Base-by-base conservation (phyloP, 345 rosid genomes). In the Hibiscus mutabilis region DNA sequence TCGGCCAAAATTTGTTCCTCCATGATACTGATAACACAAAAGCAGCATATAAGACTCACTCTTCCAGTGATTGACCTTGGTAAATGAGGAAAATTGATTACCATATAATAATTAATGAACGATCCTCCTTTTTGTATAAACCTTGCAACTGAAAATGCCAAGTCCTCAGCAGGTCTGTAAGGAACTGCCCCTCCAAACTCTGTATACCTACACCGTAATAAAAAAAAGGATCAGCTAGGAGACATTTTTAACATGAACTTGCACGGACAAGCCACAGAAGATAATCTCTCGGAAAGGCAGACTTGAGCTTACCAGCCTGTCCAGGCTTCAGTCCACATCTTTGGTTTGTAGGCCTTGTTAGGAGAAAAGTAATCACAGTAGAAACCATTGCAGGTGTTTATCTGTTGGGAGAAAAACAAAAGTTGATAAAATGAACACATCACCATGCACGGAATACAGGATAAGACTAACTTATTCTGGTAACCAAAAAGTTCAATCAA, bases 311-410 rank as follows among this genome's bases (percentile, higher is more conserved):
- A 95, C 99, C 99, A 95, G 78, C 96, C 98, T 46, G 96, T 92
- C 99, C 99, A 95, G 68, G 97, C 98, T 82, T 95, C 98, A 3
- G 99, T 95, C 99, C 99, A 95, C 91, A 95, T 89, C 86, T 95
- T 92, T 24, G 99, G 99, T 75, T 95, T 95, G 82, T 92, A 89
- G 40, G 81, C 86, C 81, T 92, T 95, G 89, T 92, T 95, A 4
- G 99, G 98, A 24, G 97, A 86, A 82, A 92, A 95, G 81, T 95
- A 90, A 44, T 95, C 97, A 10, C 99, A 95, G 78, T 75, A 60
- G n/a, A n/a, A n/a, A n/a, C n/a, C n/a, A n/a, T n/a, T n/a, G n/a
- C n/a, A n/a, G n/a, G n/a, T n/a, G n/a, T 95, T 95, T 69, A 95
- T 92, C 99, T 95, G 79, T 82, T 22, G 47, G 60, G 53, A 65